Percentiles rank a stretch among this genome's conserved stretches.
Evolutionary conservation across 2,329 filamentous ascomycete species (phyloP).

Genomic region (Exophiala mesophila): DNA sequence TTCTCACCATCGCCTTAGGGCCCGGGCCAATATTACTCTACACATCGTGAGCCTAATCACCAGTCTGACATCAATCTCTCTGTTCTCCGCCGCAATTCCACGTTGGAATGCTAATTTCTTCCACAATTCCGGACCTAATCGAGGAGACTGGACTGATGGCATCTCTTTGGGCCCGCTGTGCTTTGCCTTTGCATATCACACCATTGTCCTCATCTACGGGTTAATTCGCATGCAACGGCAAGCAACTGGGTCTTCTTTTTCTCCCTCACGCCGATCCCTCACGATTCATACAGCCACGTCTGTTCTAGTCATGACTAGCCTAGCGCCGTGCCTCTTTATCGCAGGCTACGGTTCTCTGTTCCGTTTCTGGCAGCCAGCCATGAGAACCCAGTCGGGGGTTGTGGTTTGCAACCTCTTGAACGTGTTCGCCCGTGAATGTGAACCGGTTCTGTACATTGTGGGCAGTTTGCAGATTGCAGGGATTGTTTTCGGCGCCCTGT

Average conservation of each 20-base stretch:
- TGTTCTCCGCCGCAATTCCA: slow-evolving; percentile 29
- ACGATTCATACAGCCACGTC: slow-evolving; percentile 17
- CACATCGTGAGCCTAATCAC: slow-evolving; percentile 23
- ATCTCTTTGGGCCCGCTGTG: slow-evolving; percentile 29
- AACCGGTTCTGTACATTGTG: slow-evolving; percentile 30
- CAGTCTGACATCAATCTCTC: slow-evolving; percentile 27
- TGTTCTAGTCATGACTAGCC: slow-evolving; percentile 20
- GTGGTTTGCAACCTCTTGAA: slow-evolving; percentile 27
- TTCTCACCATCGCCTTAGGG: slow-evolving; percentile 10
- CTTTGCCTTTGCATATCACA: slow-evolving; percentile 18
- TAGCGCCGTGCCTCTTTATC: slow-evolving; percentile 28
- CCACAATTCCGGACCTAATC: slow-evolving; percentile 25
- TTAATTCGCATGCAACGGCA: slow-evolving; percentile 4
- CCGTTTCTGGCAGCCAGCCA: slow-evolving; percentile 28
- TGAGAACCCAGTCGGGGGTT: slow-evolving; percentile 19
- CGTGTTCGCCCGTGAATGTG: slow-evolving; percentile 28
- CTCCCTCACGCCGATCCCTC: slow-evolving; percentile 4
- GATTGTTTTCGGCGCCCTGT: slow-evolving; percentile 27
- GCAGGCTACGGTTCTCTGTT: slow-evolving; percentile 30
- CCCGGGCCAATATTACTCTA: slow-evolving; percentile 20
- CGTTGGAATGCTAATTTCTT: slow-evolving; percentile 30
- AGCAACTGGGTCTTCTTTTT: background rate
- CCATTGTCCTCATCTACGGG: slow-evolving; percentile 11
- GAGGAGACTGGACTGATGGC: slow-evolving; percentile 32
- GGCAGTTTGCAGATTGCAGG: slow-evolving; percentile 30